phyloP scores from a whole-genome alignment of 805 yeast genomes.

The Candida ipomoeae region DNA sequence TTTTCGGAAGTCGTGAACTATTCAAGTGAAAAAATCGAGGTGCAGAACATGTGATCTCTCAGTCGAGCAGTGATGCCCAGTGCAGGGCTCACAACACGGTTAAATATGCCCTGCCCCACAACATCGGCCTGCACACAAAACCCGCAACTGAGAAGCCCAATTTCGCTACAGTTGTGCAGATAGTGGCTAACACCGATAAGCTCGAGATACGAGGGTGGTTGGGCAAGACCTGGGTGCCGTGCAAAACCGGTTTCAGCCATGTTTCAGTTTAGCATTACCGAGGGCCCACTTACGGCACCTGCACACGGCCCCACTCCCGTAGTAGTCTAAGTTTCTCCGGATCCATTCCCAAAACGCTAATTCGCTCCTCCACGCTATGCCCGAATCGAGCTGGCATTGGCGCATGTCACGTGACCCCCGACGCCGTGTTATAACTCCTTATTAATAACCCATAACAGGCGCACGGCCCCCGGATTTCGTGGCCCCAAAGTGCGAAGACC shows the following conservation, averaged over 20 bases:
- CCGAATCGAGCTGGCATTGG: not conserved
- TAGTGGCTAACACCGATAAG: not conserved
- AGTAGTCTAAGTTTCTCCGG: not conserved
- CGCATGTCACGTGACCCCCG: not conserved
- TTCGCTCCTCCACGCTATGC: not conserved
- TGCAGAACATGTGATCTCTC: not conserved
- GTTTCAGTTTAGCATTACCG: not conserved
- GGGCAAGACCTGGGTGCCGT: not conserved
- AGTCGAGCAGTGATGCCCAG: not conserved
- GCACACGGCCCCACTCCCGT: too few species aligned
- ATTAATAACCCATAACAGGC: not conserved
- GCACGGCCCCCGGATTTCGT: not conserved
- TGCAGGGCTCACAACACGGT: not conserved
- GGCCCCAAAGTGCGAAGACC: not conserved
- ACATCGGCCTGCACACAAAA: not conserved
- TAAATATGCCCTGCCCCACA: not conserved
- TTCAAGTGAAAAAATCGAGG: not conserved
- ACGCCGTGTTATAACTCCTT: not conserved
- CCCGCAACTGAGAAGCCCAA: not conserved
- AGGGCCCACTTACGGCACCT: not conserved
- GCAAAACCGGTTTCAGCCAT: not conserved
- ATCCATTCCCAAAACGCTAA: not conserved
- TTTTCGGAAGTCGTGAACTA: not conserved
- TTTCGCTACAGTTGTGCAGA: not conserved
- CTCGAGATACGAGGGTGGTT: not conserved